Percentiles rank a stretch among this genome's conserved stretches.
phyloP scores from a whole-genome alignment of 441 rosid genomes.

The Croton setiger region DNA sequence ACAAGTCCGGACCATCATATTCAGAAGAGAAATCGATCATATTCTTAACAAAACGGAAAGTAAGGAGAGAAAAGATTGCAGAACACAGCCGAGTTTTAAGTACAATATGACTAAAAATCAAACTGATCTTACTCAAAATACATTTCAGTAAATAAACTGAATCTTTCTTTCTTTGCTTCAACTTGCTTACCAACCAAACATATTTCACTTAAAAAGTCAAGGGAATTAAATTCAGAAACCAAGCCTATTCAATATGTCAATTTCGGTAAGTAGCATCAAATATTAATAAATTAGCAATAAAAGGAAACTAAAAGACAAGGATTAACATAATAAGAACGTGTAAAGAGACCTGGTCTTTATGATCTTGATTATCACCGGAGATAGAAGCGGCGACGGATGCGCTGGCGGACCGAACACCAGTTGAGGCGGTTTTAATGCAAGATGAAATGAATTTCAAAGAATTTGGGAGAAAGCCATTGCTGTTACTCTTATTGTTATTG shows the following conservation, averaged over 20 bases:
- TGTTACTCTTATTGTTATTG: constrained; percentile 28
- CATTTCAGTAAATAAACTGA: neutral
- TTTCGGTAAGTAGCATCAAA: neutral
- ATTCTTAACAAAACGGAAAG: neutral
- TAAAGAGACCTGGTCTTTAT: constrained; percentile 65
- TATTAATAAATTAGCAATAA: neutral
- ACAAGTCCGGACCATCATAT: neutral
- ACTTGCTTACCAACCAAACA: constrained; percentile 22
- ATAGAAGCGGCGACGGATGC: constrained; percentile 87
- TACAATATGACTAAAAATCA: neutral
- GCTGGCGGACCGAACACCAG: constrained; percentile 84
- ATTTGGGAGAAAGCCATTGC: constrained; percentile 65
- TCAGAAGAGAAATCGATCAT: neutral
- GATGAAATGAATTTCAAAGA: constrained; percentile 85
- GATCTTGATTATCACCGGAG: constrained; percentile 50
- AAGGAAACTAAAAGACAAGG: neutral
- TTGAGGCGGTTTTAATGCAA: constrained; percentile 80
- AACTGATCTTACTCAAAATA: neutral
- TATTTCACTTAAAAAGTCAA: neutral
- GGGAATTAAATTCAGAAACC: neutral
- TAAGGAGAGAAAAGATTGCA: too few relatives aligned
- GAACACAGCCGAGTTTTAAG: too few relatives aligned
- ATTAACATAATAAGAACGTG: neutral
- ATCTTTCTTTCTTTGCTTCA: neutral
- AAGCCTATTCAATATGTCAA: neutral